Conservation (phyloP, 306 rosid species). For the Acacia melanoxylon region DNA sequence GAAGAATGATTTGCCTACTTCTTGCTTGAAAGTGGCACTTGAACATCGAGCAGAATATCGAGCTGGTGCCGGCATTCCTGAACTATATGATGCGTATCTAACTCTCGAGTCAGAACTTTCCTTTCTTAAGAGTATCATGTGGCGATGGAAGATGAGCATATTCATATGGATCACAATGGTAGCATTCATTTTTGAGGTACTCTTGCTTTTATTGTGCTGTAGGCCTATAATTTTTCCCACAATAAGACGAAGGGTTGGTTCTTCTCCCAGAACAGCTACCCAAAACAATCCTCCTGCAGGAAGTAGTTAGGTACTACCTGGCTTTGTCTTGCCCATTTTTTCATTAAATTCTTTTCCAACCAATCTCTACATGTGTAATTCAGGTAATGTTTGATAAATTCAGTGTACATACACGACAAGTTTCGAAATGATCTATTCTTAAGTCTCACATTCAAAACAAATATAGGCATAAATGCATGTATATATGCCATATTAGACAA, state of each 20-base stretch:
- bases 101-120: constrained; percentile 72
- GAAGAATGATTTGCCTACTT: constrained; percentile 60
- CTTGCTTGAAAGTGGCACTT: constrained; percentile 73
- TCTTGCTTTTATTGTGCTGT: constrained; percentile 67
- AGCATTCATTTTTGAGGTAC: constrained; percentile 53
- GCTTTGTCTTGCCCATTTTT: constrained; percentile 4
- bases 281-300: constrained; percentile 25
- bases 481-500: background rate
- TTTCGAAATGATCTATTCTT: background rate
- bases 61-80: constrained; percentile 88
- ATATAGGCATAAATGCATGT: background rate
- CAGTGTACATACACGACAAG: background rate
- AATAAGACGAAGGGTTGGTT: constrained; percentile 48
- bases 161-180: constrained; percentile 70
- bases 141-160: constrained; percentile 75
- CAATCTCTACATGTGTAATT: constrained; percentile 29
- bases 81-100: constrained; percentile 68
- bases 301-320: constrained; percentile 25
- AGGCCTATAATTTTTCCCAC: constrained; percentile 65
- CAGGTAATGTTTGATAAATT: constrained; percentile 10
- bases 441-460: background rate
- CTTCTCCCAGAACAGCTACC: constrained; percentile 31
- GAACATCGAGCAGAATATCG: constrained; percentile 81
- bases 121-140: constrained; percentile 57
- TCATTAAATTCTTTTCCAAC: constrained; percentile 21